Evolutionary conservation across 1,284 basidiomycete genomes (phyloP).

Genomic region (Cerrena zonata): DNA sequence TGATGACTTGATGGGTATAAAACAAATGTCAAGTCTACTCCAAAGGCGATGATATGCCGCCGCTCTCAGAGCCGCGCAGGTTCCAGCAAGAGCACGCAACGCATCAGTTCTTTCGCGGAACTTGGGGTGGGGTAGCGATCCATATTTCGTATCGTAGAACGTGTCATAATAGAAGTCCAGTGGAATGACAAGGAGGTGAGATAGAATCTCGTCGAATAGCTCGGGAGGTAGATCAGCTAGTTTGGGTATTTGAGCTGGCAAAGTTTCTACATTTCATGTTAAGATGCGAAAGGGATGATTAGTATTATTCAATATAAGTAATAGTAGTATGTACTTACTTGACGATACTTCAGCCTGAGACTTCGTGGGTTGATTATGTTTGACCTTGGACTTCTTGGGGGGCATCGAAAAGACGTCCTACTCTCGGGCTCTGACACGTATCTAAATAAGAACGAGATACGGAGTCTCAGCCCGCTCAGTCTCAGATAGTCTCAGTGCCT

Average conservation of each 20-base stretch:
- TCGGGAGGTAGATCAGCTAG: conserved; percentile 2
- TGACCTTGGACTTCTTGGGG: too few relatives aligned
- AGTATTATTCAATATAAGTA: too few relatives aligned
- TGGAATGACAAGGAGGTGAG: conserved; percentile 1
- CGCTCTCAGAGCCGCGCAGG: conserved; percentile 5
- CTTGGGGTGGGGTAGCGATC: neutral
- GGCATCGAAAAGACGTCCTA: too few relatives aligned
- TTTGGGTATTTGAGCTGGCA: neutral
- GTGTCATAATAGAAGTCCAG: neutral
- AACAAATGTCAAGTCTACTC: conserved; percentile 6
- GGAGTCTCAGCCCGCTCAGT: too few relatives aligned
- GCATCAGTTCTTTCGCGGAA: conserved; percentile 2
- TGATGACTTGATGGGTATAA: neutral
- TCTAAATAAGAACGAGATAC: too few relatives aligned
- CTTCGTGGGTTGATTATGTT: too few relatives aligned
- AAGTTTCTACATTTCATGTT: neutral
- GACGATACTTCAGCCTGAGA: too few relatives aligned
- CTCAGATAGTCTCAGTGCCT: too few relatives aligned
- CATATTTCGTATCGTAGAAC: neutral
- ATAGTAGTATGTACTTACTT: too few relatives aligned
- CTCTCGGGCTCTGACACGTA: too few relatives aligned
- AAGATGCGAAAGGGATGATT: too few relatives aligned
- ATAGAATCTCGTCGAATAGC: conserved; percentile 8
- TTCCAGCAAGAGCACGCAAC: conserved; percentile 6
- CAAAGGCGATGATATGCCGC: conserved; percentile 5